Evolutionary conservation across 1,284 basidiomycete species (phyloP).

Genomic region (Marasmius tenuissimus): DNA sequence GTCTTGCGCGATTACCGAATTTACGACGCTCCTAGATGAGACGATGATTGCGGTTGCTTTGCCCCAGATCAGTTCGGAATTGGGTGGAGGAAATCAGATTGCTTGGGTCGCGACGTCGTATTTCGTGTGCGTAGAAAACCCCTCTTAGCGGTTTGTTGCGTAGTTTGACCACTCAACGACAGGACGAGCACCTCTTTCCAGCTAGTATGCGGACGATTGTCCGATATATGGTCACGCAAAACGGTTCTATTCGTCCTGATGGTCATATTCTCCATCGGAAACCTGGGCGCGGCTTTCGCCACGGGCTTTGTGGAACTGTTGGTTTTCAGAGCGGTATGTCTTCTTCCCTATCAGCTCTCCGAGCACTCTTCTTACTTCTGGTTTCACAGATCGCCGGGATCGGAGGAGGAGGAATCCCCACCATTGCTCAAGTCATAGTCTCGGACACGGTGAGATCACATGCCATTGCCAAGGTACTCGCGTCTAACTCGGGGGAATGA

Average conservation of each 20-base stretch:
- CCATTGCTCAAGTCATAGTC: constrained; percentile 18
- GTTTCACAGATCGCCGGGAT: background rate
- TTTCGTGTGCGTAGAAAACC: constrained; percentile 11
- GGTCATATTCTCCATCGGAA: background rate
- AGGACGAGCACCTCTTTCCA: background rate
- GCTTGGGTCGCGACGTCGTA: constrained; percentile 20
- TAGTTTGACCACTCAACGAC: background rate
- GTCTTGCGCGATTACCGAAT: no score
- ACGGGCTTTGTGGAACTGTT: constrained; percentile 20
- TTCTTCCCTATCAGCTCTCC: background rate
- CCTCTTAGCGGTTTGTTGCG: no score
- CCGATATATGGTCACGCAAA: background rate
- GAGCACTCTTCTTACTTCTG: background rate
- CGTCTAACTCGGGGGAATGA: constrained; percentile 10
- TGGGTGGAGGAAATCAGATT: constrained; percentile 18
- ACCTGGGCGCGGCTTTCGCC: constrained; percentile 8
- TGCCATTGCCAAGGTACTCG: background rate
- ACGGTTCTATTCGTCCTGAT: background rate
- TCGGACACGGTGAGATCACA: background rate
- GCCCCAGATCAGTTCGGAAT: no score
- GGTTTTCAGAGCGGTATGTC: background rate
- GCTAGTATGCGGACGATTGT: background rate
- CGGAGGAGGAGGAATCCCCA: constrained; percentile 15
- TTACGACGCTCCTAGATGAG: no score
- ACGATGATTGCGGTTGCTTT: no score